Conservation (phyloP, 306 rosid genomes). For the Alnus rubra region DNA sequence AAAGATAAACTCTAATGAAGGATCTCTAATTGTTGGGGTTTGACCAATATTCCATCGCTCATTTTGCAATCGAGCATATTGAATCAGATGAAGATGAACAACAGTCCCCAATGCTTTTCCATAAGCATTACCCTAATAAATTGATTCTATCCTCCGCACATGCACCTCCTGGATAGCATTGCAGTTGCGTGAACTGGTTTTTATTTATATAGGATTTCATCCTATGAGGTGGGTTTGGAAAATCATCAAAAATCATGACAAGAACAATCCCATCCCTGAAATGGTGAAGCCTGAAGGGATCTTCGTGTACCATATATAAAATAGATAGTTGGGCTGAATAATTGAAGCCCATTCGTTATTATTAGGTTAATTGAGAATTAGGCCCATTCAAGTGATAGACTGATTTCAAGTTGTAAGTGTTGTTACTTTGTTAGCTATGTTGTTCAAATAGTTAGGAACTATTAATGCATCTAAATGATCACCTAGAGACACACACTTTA, state of each 20-base stretch:
- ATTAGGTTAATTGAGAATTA: too few relatives aligned
- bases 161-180: too few relatives aligned
- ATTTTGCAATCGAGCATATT: not conserved
- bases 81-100: not conserved
- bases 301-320: not conserved
- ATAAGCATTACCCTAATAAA: not conserved
- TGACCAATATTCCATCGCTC: not conserved
- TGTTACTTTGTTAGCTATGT: too few relatives aligned
- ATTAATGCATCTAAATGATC: too few relatives aligned
- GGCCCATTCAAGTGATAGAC: too few relatives aligned
- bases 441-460: too few relatives aligned
- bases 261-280: slow-evolving; percentile 49
- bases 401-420: too few relatives aligned
- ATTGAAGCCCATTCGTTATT: too few relatives aligned
- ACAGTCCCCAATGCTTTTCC: not conserved
- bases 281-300: slow-evolving; percentile 62
- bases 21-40: too few relatives aligned
- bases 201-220: not conserved
- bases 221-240: slow-evolving; percentile 18
- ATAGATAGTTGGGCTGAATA: too few relatives aligned
- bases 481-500: too few relatives aligned
- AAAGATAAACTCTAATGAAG: not conserved
- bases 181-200: not conserved
- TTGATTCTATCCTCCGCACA: too few relatives aligned
- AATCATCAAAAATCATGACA: slow-evolving; percentile 54